phyloP scores from a whole-genome alignment of 768 basidiomycete species.

The Austroboletus eburneus region DNA sequence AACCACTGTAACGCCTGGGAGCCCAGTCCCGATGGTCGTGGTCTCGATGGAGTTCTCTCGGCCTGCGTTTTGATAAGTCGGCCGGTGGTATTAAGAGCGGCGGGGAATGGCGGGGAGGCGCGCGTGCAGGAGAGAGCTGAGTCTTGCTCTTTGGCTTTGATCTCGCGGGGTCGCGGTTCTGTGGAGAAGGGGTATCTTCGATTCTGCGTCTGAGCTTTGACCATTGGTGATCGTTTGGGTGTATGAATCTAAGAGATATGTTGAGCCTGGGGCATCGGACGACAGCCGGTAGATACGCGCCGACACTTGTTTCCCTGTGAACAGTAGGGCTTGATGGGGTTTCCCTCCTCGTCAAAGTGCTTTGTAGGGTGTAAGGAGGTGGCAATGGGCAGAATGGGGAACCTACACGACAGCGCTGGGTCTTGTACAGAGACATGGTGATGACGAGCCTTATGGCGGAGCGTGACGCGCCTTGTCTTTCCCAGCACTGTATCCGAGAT shows the following conservation, averaged over 20 bases:
- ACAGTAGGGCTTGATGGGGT: constrained; percentile 40
- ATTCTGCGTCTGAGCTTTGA: constrained; percentile 17
- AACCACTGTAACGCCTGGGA: constrained; percentile 23
- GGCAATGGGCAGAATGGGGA: constrained; percentile 4
- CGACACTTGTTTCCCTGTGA: constrained; percentile 47
- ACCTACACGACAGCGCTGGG: constrained; percentile 45
- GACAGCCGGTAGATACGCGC: constrained; percentile 32
- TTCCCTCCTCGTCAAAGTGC: constrained; percentile 48
- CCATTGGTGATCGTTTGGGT: constrained; percentile 48
- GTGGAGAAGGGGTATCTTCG: constrained; percentile 17
- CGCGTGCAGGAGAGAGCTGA: constrained; percentile 19
- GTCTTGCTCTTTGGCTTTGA: constrained; percentile 21
- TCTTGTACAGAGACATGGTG: constrained; percentile 39
- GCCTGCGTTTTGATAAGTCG: constrained; percentile 38
- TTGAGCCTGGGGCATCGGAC: constrained; percentile 8
- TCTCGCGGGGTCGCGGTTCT: constrained; percentile 18
- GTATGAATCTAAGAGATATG: constrained; percentile 40
- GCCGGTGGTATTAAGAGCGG: constrained; percentile 43
- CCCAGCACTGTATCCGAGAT: constrained; percentile 12
- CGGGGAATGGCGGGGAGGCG: constrained; percentile 24
- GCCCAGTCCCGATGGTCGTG: constrained; percentile 22
- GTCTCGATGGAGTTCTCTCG: constrained; percentile 20
- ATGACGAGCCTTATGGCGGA: too few relatives aligned
- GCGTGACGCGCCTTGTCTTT: too few relatives aligned
- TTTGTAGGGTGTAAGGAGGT: constrained; percentile 24